Evolutionary conservation across 345 rosid species (phyloP).

Genomic region (Adansonia digitata): DNA sequence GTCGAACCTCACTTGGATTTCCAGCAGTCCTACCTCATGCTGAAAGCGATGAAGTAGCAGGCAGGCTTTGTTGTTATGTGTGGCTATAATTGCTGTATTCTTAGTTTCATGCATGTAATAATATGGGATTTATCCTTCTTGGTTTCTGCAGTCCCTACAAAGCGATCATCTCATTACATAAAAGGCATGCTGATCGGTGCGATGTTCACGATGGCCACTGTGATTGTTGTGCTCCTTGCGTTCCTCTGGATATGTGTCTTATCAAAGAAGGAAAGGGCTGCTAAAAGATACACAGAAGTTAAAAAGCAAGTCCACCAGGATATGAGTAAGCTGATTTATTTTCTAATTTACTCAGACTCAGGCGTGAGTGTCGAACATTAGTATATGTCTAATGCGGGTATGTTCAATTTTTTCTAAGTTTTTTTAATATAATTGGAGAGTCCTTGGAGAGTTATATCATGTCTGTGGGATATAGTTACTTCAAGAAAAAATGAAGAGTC

Average conservation of each 20-base stretch:
- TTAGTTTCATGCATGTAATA: slow-evolving; percentile 6
- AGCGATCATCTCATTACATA: slow-evolving; percentile 77
- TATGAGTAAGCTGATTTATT: slow-evolving; percentile 30
- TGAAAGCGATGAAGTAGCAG: slow-evolving; percentile 73
- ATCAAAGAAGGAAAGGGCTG: slow-evolving; percentile 88
- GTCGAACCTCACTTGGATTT: slow-evolving; percentile 92
- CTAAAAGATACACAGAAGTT: slow-evolving; percentile 83
- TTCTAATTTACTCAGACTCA: slow-evolving; percentile 14
- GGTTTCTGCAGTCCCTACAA: slow-evolving; percentile 46
- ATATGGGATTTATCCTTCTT: neutral
- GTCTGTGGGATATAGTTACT: no score
- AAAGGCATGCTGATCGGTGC: slow-evolving; percentile 85
- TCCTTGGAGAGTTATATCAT: no score
- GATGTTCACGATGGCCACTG: slow-evolving; percentile 71
- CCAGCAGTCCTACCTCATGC: slow-evolving; percentile 98
- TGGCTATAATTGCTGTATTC: neutral
- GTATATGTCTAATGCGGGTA: no score
- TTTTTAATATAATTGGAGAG: no score
- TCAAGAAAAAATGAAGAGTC: slow-evolving; percentile 33
- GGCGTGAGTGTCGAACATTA: no score
- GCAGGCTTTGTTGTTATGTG: slow-evolving; percentile 26
- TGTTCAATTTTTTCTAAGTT: no score
- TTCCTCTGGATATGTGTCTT: slow-evolving; percentile 71
- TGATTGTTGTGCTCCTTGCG: slow-evolving; percentile 40
- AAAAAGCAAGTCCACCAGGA: slow-evolving; percentile 73